Evolutionary conservation across 352 stramenopile species (phyloP).

Genomic region (Phytophthora tentaculata): DNA sequence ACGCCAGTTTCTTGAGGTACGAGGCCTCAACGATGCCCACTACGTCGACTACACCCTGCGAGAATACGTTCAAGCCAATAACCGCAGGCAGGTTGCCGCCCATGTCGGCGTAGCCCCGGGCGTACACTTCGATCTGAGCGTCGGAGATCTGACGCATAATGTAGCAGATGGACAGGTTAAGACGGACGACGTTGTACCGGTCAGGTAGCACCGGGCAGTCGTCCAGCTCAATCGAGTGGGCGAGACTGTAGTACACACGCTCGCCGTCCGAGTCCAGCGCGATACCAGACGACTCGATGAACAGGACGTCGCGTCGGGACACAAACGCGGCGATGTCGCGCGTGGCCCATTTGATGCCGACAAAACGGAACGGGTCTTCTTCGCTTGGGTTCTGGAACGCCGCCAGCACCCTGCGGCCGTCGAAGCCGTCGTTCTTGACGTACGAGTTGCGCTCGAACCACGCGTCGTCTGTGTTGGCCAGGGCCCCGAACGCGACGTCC

Average conservation of each 20-base stretch:
- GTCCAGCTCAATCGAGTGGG: conserved; percentile 50
- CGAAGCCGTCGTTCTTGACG: conserved; percentile 51
- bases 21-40: conserved; percentile 56
- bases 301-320: conserved; percentile 49
- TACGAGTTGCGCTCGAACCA: conserved; percentile 51
- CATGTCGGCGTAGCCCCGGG: conserved; percentile 49
- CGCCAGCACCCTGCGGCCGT: conserved; percentile 44
- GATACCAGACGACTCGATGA: conserved; percentile 55
- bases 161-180: conserved; percentile 59
- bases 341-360: conserved; percentile 57
- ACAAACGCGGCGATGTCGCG: conserved; percentile 42
- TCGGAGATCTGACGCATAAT: conserved; percentile 49
- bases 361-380: conserved; percentile 59
- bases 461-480: conserved; percentile 42
- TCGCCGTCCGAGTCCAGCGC: conserved; percentile 47
- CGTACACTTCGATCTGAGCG: conserved; percentile 54
- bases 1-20: conserved; percentile 62
- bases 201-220: conserved; percentile 32
- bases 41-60: conserved; percentile 36
- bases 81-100: conserved; percentile 42
- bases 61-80: conserved; percentile 39
- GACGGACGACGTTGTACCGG: conserved; percentile 45
- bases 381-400: conserved; percentile 46
- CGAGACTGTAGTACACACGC: conserved; percentile 53
- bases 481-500: conserved; percentile 51